Base-by-base conservation (phyloP, 306 rosid species). In the Vicia sativa region DNA sequence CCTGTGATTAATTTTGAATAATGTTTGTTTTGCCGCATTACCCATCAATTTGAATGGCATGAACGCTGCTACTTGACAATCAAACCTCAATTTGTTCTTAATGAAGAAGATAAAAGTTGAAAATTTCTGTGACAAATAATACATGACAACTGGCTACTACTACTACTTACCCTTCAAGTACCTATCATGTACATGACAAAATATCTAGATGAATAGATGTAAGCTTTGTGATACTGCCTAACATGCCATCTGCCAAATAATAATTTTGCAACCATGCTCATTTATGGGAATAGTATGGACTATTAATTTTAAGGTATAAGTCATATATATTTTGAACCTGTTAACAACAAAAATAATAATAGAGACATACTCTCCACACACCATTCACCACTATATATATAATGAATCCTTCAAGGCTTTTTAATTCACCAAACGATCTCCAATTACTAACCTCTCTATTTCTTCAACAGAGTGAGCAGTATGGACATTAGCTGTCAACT, bases 401-500 rank as follows among this genome's bases (percentile, higher is more conserved):
- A 78, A 16, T 58, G 21, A 68, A 41, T 4, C 34, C 65, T 49
- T 67, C 72, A 56, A 68, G 15, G 11, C 45, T 34, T n/a, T 34
- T 49, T 62, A 12, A 60, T 15, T 53, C 74, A 56, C 57, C 57
- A 70, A 59, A 75, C 34, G 13, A 48, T 10, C 43, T n/a, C 9
- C 35, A 23, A 10, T 12, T 48, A 15, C 37, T 77, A 76, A 79
- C 34, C 26, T 57, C 56, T 55, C 26, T 15, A 16, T 41, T 42
- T 19, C 44, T 68, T 11, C 5, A 35, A 2, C 19, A 18, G 15
- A 28, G 43, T 14, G 49, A n/a, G 54, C 35, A 79, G 35, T 31
- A 61, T 38, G 64, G 44, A 12, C 7, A 88, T 0, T 39, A 3
- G 80, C 90, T 85, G 68, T 69, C 62, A 78, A 60, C 60, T 14